Base-by-base conservation (phyloP, 192 early-diverging fungal genomes). In the Obelidium mucronatum region DNA sequence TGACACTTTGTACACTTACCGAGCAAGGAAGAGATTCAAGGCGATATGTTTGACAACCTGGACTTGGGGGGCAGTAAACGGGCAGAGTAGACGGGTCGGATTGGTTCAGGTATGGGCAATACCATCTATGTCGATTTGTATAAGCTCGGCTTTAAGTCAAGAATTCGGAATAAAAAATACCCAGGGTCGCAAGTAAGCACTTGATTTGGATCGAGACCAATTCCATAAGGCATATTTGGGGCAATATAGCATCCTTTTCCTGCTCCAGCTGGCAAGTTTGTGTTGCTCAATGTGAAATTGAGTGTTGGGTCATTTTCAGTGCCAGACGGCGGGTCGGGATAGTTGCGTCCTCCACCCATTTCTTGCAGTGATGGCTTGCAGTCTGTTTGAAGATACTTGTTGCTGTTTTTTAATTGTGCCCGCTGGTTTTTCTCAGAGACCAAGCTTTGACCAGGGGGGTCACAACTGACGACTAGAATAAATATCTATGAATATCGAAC, bases 61-160 rank as follows among this genome's bases (percentile, higher is more conserved):
- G 39, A 37, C 75, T 74, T 17, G 82, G 79, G 0, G 73, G 78
- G 62, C 82, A 83, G 24, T 71, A 67, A 26, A 72, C 67, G 6
- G 82, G 82, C 2, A 76, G 39, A 3, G 82, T 80, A 2, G 71
- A 40, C 1, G 71, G 42, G 56, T 83, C 71, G 1, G 37, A 54
- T 26, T 65, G 56, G 52, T 76, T 76, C 26, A 78, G 39, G 59
- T 81, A 75, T 5, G 82, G 82, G 42, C 82, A 83, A 58, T 80
- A 83, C 67, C 67, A 79, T 36, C 82, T 74, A 39, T 51, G 5
- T 11, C 17, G 26, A 17, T 39, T 33, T 39, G 24, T 5, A 37
- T 35, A 48, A 48, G 44, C 44, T 48, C 44, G 44, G 19, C 19
- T 48, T 19, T 19, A 48, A 48, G 4, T 44, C 40, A 53, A 58